Conservation (phyloP, 352 stramenopile species). For the Phytophthora chlamydospora region DNA sequence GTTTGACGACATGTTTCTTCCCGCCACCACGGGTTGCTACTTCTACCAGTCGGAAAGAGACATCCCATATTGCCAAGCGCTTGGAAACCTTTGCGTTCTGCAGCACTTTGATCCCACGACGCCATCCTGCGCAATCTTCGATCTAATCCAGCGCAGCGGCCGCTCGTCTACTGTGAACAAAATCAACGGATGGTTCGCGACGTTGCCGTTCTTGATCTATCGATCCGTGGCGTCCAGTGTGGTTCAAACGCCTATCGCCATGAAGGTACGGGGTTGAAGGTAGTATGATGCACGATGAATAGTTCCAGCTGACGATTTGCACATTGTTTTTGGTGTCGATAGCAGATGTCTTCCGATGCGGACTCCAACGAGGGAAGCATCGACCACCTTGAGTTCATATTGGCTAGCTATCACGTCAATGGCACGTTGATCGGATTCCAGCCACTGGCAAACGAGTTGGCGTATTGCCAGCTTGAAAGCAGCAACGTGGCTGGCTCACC, state of each 20-base stretch:
- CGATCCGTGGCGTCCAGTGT: conserved; percentile 58
- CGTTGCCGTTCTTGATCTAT: conserved; percentile 93
- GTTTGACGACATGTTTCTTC: conserved; percentile 81
- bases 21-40: conserved; percentile 83
- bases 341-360: conserved; percentile 86
- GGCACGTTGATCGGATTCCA: conserved; percentile 84
- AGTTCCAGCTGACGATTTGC: conserved; percentile 3
- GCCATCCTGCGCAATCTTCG: conserved; percentile 77
- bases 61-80: conserved; percentile 81
- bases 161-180: conserved; percentile 49
- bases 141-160: conserved; percentile 69
- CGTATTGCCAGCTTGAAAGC: conserved; percentile 66
- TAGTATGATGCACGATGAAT: background rate
- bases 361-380: conserved; percentile 41
- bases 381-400: conserved; percentile 83
- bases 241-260: conserved; percentile 68
- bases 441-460: conserved; percentile 76
- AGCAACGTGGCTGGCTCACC: conserved; percentile 27
- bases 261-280: conserved; percentile 51
- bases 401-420: conserved; percentile 89
- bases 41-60: conserved; percentile 81
- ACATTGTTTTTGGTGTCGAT: background rate
- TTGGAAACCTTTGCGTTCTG: conserved; percentile 95
- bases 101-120: conserved; percentile 80
- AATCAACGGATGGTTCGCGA: conserved; percentile 70